A percentile compares a stretch with the other conserved stretches of the same genome.
Conservation (phyloP, 352 stramenopile genomes). For the Phytophthora podocarpi region DNA sequence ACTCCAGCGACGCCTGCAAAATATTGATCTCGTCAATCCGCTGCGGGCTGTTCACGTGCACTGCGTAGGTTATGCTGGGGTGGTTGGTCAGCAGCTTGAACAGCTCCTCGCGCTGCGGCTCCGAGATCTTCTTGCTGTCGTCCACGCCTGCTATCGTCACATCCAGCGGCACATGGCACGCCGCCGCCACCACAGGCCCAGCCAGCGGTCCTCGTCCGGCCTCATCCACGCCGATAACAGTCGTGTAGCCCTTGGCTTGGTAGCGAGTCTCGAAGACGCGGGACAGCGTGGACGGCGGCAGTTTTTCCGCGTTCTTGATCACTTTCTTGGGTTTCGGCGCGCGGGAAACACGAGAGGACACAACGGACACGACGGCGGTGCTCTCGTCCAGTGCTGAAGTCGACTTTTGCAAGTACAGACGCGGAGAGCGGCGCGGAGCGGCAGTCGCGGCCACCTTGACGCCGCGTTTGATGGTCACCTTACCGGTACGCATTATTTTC, state of each 20-base stretch:
- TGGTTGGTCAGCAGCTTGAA: slow-evolving; percentile 89
- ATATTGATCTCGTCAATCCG: slow-evolving; percentile 99
- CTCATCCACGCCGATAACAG: slow-evolving; percentile 96
- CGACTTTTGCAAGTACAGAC: slow-evolving; percentile 20
- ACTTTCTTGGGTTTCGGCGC: slow-evolving; percentile 27
- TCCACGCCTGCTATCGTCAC: slow-evolving; percentile 88
- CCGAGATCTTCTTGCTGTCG: slow-evolving; percentile 97
- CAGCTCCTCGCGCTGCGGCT: slow-evolving; percentile 92
- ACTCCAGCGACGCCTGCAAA: slow-evolving; percentile 96
- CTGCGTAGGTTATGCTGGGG: slow-evolving; percentile 85
- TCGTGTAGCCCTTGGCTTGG: slow-evolving; percentile 57
- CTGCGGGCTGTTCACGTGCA: slow-evolving; percentile 75
- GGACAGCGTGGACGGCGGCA: slow-evolving; percentile 43
- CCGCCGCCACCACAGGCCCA: slow-evolving; percentile 86
- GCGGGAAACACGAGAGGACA: not conserved
- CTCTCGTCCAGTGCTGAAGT: not conserved
- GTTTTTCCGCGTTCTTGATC: slow-evolving; percentile 3
- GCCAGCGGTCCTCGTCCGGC: slow-evolving; percentile 95
- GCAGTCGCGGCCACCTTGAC: slow-evolving; percentile 22
- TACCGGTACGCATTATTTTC: slow-evolving; percentile 21
- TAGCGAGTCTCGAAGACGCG: slow-evolving; percentile 60
- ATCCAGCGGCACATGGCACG: slow-evolving; percentile 74
- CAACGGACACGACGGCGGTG: not conserved
- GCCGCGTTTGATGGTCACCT: slow-evolving; percentile 26
- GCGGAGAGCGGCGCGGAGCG: slow-evolving; percentile 29